phyloP scores from a whole-genome alignment of 768 basidiomycete genomes.

The Tephrocybe sp. region DNA sequence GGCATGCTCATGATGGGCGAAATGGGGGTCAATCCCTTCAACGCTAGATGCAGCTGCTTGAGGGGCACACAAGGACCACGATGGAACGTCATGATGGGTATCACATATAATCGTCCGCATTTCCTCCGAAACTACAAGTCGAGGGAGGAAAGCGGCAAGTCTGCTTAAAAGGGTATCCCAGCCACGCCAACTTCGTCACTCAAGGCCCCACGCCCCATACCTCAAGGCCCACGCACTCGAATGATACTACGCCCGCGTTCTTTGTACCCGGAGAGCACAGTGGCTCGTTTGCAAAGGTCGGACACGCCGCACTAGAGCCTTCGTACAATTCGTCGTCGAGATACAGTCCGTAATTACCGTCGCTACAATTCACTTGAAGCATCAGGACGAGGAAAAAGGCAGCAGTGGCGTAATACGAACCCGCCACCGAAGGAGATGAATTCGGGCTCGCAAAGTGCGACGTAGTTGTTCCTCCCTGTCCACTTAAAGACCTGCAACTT shows the following conservation, averaged over 20 bases:
- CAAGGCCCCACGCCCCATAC: constrained; percentile 78
- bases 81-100: too few relatives aligned
- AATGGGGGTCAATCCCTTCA: too few relatives aligned
- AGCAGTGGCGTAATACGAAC: constrained; percentile 58
- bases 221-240: constrained; percentile 91
- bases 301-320: constrained; percentile 83
- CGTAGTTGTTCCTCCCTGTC: constrained; percentile 90
- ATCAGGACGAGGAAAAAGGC: constrained; percentile 2
- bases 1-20: too few relatives aligned
- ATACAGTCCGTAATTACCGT: constrained; percentile 87
- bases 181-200: too few relatives aligned
- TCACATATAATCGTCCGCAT: too few relatives aligned
- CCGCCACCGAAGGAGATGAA: constrained; percentile 92
- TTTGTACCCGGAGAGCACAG: constrained; percentile 57
- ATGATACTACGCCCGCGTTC: constrained; percentile 55
- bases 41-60: too few relatives aligned
- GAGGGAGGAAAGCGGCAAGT: too few relatives aligned
- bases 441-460: constrained; percentile 78
- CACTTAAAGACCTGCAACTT: constrained; percentile 68
- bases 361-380: constrained; percentile 50
- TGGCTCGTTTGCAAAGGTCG: constrained; percentile 86
- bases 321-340: constrained; percentile 79
- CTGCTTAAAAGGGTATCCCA: too few relatives aligned
- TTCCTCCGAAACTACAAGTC: too few relatives aligned
- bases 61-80: too few relatives aligned